Base-by-base conservation (phyloP, 2,329 filamentous ascomycete species). In the Alternaria solani region DNA sequence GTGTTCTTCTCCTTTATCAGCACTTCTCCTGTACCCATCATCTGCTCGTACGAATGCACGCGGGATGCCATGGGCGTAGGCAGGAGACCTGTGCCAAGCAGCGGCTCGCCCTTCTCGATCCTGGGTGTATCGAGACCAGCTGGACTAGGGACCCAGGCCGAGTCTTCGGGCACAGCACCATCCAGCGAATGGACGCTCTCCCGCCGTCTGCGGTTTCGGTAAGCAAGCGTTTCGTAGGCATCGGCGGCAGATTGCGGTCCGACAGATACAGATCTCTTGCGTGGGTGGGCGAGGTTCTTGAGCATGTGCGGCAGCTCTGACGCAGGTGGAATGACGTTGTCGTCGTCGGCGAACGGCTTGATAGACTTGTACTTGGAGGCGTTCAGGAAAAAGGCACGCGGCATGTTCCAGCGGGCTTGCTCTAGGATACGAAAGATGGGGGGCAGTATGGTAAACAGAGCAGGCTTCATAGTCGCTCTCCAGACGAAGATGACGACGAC, bases 221-320 rank as follows among this genome's bases (percentile, higher is more conserved):
- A 97, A 6, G 94, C 95, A 49, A 99, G 84, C 20, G 93, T 93
- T 81, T 99, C 95, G 80, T 97, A 97, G 25, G 93, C 95, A 80
- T 99, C 95, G 2, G 95, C 95, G 62, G 94, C 94, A 46, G 94
- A 97, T 80, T 98, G 95, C 2, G 95, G 95, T 0, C 95, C 95
- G 54, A 98, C 87, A 6, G 93, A 97, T 34, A 98, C 88, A 32
- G 93, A 91, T 52, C 95, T 87, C 62, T 90, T 90, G 60, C 93
- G 86, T 0, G 93, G 91, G 68, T 94, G 89, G 25, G 93, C 88
- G 46, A 98, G 91, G 42, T 89, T 93, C 61, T 89, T 90, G 25
- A 97, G 85, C 74, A 97, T 88, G 32, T 88, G 86, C 3, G 94
- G 92, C 23, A 98, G 87, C 63, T 97, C 93, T 25, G 91, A 92